Base-by-base conservation (phyloP, 768 basidiomycete species). In the Exsudoporus frostii region DNA sequence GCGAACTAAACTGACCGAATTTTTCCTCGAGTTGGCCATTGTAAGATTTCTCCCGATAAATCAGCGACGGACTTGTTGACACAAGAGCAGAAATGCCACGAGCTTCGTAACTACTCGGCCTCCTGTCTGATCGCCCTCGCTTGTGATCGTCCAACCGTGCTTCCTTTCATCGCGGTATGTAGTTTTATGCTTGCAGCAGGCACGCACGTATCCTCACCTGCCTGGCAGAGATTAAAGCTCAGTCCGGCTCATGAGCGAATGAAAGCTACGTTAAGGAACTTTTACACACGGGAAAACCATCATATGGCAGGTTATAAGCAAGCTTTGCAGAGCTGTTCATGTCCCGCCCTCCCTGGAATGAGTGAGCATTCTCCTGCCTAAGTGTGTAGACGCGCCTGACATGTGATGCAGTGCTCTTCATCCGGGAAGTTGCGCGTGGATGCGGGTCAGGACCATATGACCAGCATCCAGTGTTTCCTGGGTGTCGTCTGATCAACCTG, bases 21-120 rank as follows among this genome's bases (percentile, higher is more conserved):
- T 79, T 54, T 79, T 79, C 73, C 43, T 79, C 24, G 76, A 79
- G 48, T 55, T 79, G 42, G 75, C 79, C 20, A 66, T 57, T 13
- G 79, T 81, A 53, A 52, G 61, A 34, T 24, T 43, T 45, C 19
- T 43, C n/a, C n/a, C 40, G 29, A 44, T 25, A 19, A 10, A 52
- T 13, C 19, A 11, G 34, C 1, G 36, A n/a, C 10, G 7, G 13
- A 13, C 13, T n/a, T 19, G 20, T 37, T 66, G 43, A 59, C 46
- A 17, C 25, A 14, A 5, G 8, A 3, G 55, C 50, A 82, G 81
- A 65, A 70, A 48, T 80, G 77, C 43, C 65, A 79, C 30, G 65
- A 68, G 20, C 62, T 77, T 24, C 72, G 76, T 33, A 81, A 83
- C 51, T 81, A 74, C 51, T 74, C 73, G 30, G 68, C 65, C 14